phyloP scores from a whole-genome alignment of 306 rosid genomes.

The Cajanus cajan region DNA sequence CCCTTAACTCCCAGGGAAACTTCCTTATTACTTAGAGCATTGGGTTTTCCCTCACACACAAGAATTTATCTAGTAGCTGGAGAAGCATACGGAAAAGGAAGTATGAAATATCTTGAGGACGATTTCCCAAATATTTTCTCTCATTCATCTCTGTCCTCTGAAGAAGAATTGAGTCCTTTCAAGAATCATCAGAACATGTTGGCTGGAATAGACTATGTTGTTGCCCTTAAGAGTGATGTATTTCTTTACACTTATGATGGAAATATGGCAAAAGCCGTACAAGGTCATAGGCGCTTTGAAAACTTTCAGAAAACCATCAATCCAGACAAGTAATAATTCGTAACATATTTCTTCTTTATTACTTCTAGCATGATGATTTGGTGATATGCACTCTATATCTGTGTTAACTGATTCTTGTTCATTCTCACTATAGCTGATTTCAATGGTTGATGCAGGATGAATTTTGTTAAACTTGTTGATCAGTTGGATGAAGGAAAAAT shows the following conservation, averaged over 20 bases:
- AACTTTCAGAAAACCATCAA: constrained; percentile 87
- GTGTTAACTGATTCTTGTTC: background rate
- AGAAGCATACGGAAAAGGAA: constrained; percentile 84
- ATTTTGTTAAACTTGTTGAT: constrained; percentile 83
- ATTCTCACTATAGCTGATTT: background rate
- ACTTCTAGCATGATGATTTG: constrained; percentile 11
- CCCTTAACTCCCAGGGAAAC: constrained; percentile 96
- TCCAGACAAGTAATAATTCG: constrained; percentile 81
- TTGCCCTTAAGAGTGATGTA: constrained; percentile 85
- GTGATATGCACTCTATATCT: background rate
- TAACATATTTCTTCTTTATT: constrained; percentile 16
- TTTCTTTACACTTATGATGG: constrained; percentile 92
- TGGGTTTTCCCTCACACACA: constrained; percentile 75
- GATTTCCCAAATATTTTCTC: constrained; percentile 85
- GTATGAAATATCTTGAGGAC: constrained; percentile 83
- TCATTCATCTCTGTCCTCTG: constrained; percentile 72
- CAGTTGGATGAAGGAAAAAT: constrained; percentile 72
- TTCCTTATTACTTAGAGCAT: constrained; percentile 79
- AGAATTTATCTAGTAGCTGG: constrained; percentile 94
- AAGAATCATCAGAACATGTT: constrained; percentile 93
- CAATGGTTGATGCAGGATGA: constrained; percentile 61
- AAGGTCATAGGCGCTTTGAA: constrained; percentile 96
- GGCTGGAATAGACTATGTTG: constrained; percentile 95
- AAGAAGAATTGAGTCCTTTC: constrained; percentile 74
- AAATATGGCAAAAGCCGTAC: constrained; percentile 99